These are phyloP conservation scores for Nemania serpens DNA, from an alignment of 2,329 filamentous ascomycete genomes.

Conservation along the genomic window DNA sequence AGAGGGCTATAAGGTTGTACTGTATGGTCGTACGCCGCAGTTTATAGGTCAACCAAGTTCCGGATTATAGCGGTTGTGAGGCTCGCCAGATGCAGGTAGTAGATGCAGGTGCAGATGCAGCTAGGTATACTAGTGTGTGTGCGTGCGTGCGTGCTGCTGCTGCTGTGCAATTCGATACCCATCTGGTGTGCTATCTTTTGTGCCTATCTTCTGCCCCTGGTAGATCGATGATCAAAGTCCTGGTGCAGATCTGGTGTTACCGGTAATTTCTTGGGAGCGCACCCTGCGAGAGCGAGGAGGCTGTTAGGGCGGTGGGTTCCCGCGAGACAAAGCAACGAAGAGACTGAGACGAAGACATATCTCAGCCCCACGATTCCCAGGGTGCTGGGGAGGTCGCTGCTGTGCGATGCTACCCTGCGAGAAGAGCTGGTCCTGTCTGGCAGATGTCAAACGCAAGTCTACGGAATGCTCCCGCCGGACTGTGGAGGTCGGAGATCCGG, in stretches of 20 bases:
- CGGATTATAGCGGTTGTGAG: too few relatives aligned
- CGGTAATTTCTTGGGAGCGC: constrained; percentile 17
- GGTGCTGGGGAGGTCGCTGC: constrained; percentile 3
- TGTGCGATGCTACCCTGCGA: constrained; percentile 5
- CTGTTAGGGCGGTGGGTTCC: constrained; percentile 14
- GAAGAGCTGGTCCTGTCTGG: background rate
- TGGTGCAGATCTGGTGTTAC: constrained; percentile 26
- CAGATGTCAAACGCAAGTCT: constrained; percentile 27
- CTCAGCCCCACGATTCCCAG: constrained; percentile 20
- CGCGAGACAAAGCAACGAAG: constrained; percentile 19
- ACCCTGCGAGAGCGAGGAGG: background rate
- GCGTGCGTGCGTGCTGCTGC: too few relatives aligned
- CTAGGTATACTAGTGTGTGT: background rate
- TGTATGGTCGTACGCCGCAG: too few relatives aligned
- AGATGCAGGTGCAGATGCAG: constrained; percentile 16
- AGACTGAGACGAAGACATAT: constrained; percentile 4
- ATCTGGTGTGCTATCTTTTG: too few relatives aligned
- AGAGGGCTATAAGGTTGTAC: too few relatives aligned
- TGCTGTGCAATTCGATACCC: too few relatives aligned
- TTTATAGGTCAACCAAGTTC: too few relatives aligned
- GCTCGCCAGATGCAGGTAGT: too few relatives aligned
- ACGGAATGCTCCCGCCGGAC: constrained; percentile 21
- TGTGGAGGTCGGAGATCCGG: constrained; percentile 22
- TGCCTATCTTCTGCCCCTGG: background rate
- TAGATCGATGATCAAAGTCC: constrained; percentile 9